Conservation (phyloP, 768 basidiomycete genomes). For the Tylopilus felleus region DNA sequence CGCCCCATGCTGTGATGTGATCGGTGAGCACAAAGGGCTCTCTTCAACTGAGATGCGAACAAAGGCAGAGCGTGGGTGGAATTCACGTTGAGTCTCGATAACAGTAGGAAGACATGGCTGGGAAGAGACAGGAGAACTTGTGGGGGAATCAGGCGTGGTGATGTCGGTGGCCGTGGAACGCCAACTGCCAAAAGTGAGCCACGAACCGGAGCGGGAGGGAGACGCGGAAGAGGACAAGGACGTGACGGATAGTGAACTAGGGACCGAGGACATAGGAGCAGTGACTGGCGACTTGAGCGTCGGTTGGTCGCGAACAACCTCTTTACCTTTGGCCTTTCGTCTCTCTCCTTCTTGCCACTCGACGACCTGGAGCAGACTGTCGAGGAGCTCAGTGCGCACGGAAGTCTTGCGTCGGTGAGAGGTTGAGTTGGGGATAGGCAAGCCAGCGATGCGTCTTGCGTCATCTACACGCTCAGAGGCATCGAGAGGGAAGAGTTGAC, state of each 20-base stretch:
- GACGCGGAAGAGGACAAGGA: conserved; percentile 28
- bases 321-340: conserved; percentile 38
- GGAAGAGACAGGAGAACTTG: conserved; percentile 29
- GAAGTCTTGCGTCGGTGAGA: conserved; percentile 20
- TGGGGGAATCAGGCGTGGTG: conserved; percentile 33
- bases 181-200: conserved; percentile 43
- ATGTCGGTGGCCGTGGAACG: conserved; percentile 37
- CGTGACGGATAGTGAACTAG: conserved; percentile 22
- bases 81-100: conserved; percentile 31
- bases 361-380: conserved; percentile 41
- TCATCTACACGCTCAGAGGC: conserved; percentile 31
- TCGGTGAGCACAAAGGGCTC: conserved; percentile 31
- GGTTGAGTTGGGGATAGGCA: conserved; percentile 16
- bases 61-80: conserved; percentile 35
- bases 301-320: conserved; percentile 32
- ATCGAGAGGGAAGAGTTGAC: conserved; percentile 50
- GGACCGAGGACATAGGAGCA: conserved; percentile 14
- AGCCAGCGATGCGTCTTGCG: conserved; percentile 27
- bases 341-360: conserved; percentile 42
- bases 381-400: conserved; percentile 38
- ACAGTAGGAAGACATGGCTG: conserved; percentile 30
- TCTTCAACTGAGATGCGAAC: conserved; percentile 37
- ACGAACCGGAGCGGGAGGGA: conserved; percentile 38
- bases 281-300: conserved; percentile 6
- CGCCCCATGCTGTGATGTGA: conserved; percentile 1